phyloP scores from a whole-genome alignment of 2,329 filamentous ascomycete genomes.

The Aspergillus persii region DNA sequence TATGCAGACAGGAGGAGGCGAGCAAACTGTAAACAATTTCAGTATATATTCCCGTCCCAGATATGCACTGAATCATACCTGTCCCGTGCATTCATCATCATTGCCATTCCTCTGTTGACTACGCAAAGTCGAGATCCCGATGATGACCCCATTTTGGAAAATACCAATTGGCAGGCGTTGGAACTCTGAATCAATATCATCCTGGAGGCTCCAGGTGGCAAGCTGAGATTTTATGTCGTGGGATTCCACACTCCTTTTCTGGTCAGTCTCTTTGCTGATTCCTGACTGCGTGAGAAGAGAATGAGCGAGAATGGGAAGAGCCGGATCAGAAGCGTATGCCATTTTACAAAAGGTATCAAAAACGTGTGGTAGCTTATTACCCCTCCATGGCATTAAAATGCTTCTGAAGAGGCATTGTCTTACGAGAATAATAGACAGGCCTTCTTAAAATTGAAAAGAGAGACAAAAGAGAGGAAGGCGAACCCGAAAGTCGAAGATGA shows the following conservation, averaged over 20 bases:
- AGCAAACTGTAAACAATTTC: slow-evolving; percentile 24
- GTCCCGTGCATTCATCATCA: slow-evolving; percentile 27
- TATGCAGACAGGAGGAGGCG: slow-evolving; percentile 27
- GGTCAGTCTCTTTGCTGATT: background rate
- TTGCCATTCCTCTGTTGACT: slow-evolving; percentile 22
- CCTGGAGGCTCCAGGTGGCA: slow-evolving; percentile 26
- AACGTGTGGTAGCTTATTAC: background rate
- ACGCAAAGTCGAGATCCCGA: slow-evolving; percentile 33
- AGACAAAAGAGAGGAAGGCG: too few relatives aligned
- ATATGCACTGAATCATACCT: slow-evolving; percentile 22
- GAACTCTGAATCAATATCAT: slow-evolving; percentile 23
- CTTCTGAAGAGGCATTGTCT: background rate
- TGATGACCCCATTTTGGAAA: slow-evolving; percentile 30
- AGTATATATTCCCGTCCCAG: slow-evolving; percentile 1
- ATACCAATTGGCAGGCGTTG: slow-evolving; percentile 10
- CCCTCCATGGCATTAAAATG: background rate
- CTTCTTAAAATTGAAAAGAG: background rate
- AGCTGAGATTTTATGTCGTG: background rate
- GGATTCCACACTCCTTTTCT: background rate
- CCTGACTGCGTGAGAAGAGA: slow-evolving; percentile 20
- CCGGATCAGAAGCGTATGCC: slow-evolving; percentile 24
- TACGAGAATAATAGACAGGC: background rate
- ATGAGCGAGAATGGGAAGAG: slow-evolving; percentile 32
- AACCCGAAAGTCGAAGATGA: background rate
- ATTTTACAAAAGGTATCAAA: background rate